These are phyloP conservation scores for Silybum marianum DNA, from an alignment of 129 eudicot genomes.

Conservation along the genomic window DNA sequence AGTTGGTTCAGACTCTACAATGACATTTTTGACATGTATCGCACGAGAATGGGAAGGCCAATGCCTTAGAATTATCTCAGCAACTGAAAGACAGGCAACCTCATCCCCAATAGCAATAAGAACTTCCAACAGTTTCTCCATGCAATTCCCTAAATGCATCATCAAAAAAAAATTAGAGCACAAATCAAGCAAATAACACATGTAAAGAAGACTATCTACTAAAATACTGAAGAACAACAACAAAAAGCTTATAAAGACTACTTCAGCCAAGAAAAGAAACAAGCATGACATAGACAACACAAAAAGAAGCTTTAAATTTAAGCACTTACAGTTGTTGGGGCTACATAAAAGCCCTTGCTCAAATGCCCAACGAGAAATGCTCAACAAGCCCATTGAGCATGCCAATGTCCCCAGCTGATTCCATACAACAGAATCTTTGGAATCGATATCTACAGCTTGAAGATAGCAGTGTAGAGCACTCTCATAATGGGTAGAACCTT, in stretches of 20 bases:
- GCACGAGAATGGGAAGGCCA: slow-evolving; percentile 99
- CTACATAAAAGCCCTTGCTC: slow-evolving; percentile 96
- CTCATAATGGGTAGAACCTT: slow-evolving; percentile 68
- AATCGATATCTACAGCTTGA: slow-evolving; percentile 97
- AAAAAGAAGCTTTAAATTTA: background rate
- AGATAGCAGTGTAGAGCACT: slow-evolving; percentile 86
- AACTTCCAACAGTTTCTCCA: slow-evolving; percentile 98
- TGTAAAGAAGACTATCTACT: background rate
- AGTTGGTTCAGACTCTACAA: slow-evolving; percentile 73
- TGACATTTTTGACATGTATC: slow-evolving; percentile 71
- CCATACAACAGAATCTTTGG: slow-evolving; percentile 95
- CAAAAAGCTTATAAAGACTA: background rate
- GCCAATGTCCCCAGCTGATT: slow-evolving; percentile 93
- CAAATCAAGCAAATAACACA: slow-evolving; percentile 4
- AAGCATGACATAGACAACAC: background rate
- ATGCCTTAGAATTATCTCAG: slow-evolving; percentile 75
- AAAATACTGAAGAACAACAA: slow-evolving; percentile 1
- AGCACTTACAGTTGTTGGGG: slow-evolving; percentile 89
- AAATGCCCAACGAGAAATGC: slow-evolving; percentile 99
- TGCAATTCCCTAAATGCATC: slow-evolving; percentile 86
- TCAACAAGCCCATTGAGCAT: slow-evolving; percentile 88
- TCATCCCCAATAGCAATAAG: slow-evolving; percentile 97
- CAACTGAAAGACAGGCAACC: slow-evolving; percentile 86
- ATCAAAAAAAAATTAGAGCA: slow-evolving; percentile 18
- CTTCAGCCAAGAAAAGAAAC: background rate